Conservation (phyloP, 495 filamentous ascomycete species). For the Penicillium dipodomyicola region DNA sequence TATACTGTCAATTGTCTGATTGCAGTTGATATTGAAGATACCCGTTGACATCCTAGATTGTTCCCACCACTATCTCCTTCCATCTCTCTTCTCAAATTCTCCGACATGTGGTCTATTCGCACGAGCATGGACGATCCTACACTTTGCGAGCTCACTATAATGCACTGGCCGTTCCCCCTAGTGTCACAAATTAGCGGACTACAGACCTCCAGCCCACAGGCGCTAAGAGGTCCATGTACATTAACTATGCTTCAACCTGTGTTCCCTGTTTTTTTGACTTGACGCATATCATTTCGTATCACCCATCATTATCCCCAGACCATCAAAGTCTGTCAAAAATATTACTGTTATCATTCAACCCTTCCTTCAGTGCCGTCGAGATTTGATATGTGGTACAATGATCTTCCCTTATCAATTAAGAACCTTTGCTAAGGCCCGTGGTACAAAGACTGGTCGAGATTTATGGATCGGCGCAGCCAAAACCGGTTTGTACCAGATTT, state of each 20-base stretch:
- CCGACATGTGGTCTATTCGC: slow-evolving; percentile 22
- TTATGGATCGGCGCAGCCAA: slow-evolving; percentile 6
- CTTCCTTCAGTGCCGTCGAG: not conserved
- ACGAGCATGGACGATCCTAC: slow-evolving; percentile 20
- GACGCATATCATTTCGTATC: slow-evolving; percentile 17
- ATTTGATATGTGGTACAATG: not conserved
- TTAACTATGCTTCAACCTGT: slow-evolving; percentile 14
- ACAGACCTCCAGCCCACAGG: slow-evolving; percentile 7
- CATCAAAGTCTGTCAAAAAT: not conserved
- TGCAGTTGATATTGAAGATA: not conserved
- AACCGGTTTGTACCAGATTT: not conserved
- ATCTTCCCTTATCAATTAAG: slow-evolving; percentile 3
- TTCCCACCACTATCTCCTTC: not conserved
- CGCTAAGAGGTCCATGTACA: slow-evolving; percentile 6
- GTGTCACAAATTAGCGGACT: slow-evolving; percentile 4
- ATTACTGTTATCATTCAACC: too few relatives aligned
- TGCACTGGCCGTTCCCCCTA: slow-evolving; percentile 9
- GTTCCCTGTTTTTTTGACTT: slow-evolving; percentile 24
- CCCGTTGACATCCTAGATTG: not conserved
- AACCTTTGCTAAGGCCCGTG: not conserved
- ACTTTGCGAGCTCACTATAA: slow-evolving; percentile 13
- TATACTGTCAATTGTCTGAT: not conserved
- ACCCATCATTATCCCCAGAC: not conserved
- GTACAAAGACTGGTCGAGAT: not conserved
- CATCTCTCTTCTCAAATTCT: slow-evolving; percentile 6